These are phyloP conservation scores for Raddia distichophylla DNA, from an alignment of 176 grass and related monocot genomes.

Conservation along the genomic window DNA sequence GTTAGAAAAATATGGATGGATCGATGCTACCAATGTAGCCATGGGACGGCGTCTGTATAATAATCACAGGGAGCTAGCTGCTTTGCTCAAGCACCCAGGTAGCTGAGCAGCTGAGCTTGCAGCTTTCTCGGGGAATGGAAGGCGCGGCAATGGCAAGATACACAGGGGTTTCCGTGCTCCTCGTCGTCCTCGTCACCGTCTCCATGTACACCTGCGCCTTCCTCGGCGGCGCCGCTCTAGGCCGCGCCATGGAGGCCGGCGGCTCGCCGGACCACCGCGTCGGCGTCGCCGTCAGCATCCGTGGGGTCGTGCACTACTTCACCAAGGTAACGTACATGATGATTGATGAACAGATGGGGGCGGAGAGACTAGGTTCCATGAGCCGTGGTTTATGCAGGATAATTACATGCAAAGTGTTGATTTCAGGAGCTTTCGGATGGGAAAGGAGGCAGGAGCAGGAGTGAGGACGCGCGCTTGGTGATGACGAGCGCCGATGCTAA, in stretches of 20 bases:
- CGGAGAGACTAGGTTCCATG: too few species aligned
- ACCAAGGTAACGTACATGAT: conserved; percentile 2
- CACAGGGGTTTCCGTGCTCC: not conserved
- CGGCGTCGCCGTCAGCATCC: not conserved
- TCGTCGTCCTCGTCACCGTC: conserved; percentile 16
- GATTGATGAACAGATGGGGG: too few species aligned
- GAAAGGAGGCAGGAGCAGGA: not conserved
- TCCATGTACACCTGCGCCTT: conserved; percentile 28
- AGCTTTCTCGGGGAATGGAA: too few species aligned
- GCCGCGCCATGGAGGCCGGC: not conserved
- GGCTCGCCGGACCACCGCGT: not conserved
- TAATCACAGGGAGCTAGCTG: too few species aligned
- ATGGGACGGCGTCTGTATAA: not conserved
- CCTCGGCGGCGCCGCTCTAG: conserved; percentile 29
- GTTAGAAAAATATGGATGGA: not conserved
- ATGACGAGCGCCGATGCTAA: too few species aligned
- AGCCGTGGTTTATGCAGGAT: not conserved
- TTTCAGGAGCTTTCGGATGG: conserved; percentile 32
- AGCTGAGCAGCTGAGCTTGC: not conserved
- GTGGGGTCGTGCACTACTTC: not conserved
- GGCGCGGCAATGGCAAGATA: not conserved
- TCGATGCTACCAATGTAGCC: not conserved
- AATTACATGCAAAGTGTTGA: too few species aligned
- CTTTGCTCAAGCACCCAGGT: not conserved
- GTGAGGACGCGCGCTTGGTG: too few species aligned